Percentiles rank a stretch among this genome's conserved stretches.
Evolutionary conservation across 768 basidiomycete genomes (phyloP).

Genomic region (Cystoderma amianthinum): DNA sequence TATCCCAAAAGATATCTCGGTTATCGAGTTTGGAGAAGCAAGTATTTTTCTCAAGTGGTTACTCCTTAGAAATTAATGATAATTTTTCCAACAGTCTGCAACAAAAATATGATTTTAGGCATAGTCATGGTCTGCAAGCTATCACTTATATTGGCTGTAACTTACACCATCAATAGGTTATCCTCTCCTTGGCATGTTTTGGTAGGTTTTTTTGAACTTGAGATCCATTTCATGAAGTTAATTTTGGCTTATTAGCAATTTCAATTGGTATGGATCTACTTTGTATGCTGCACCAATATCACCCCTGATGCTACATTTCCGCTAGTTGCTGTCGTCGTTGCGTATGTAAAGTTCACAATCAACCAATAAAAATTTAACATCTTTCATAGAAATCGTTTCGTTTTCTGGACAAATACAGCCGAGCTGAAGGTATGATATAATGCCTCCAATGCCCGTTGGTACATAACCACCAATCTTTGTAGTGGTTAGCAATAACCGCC

Average conservation of each 20-base stretch:
- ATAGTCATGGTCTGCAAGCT: not conserved
- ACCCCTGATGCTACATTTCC: not conserved
- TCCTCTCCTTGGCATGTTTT: conserved; percentile 1
- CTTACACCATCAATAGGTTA: not conserved
- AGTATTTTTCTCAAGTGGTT: not conserved
- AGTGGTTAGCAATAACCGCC: not conserved
- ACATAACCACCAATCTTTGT: not conserved
- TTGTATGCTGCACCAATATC: not conserved
- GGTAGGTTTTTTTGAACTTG: not conserved
- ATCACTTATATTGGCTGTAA: not conserved
- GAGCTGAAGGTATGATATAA: not conserved
- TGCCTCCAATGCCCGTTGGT: not conserved
- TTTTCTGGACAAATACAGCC: not conserved
- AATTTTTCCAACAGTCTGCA: not conserved
- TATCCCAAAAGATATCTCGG: conserved; percentile 1
- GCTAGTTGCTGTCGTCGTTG: not conserved
- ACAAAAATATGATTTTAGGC: not conserved
- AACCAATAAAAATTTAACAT: too few relatives aligned
- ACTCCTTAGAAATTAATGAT: too few relatives aligned
- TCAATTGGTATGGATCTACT: not conserved
- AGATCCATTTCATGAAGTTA: not conserved
- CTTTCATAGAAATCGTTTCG: not conserved
- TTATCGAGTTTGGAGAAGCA: not conserved
- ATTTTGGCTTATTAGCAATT: not conserved
- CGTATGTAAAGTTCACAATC: too few relatives aligned